Evolutionary conservation across 306 rosid species (phyloP).

Genomic region (Cyclanthera cordifolia): DNA sequence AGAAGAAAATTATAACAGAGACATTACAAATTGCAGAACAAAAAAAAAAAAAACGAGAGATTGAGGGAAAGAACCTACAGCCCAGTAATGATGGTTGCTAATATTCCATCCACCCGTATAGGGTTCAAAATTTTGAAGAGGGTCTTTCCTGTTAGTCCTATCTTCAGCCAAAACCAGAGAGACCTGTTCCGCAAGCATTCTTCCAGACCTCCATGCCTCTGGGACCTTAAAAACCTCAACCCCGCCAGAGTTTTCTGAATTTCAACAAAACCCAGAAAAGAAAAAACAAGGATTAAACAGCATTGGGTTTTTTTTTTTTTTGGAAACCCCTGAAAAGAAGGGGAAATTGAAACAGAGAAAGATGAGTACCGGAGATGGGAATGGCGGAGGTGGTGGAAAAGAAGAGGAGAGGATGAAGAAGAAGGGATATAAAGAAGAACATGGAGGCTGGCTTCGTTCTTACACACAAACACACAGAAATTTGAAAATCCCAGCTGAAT

Average conservation of each 20-base stretch:
- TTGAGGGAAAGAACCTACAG: conserved; percentile 39
- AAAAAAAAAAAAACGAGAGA: too few species aligned
- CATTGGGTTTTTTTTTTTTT: not conserved
- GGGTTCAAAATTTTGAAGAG: conserved; percentile 25
- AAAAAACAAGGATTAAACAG: not conserved
- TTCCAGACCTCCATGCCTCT: too few species aligned
- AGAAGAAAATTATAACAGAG: not conserved
- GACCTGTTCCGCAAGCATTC: not conserved
- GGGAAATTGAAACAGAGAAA: not conserved
- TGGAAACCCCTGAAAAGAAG: not conserved
- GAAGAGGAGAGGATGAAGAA: conserved; percentile 4
- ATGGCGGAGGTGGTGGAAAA: conserved; percentile 14
- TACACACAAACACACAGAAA: too few species aligned
- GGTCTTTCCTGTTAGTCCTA: conserved; percentile 47
- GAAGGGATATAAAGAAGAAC: conserved; percentile 7
- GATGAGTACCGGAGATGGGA: not conserved
- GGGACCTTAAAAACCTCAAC: too few species aligned
- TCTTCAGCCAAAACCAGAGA: conserved; percentile 44
- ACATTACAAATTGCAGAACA: too few species aligned
- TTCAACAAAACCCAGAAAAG: not conserved
- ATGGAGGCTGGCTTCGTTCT: conserved; percentile 22
- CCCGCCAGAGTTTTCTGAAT: too few species aligned
- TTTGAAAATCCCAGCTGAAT: not conserved
- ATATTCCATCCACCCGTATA: conserved; percentile 84
- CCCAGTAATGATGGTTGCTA: conserved; percentile 33